Evolutionary conservation across 129 eudicot species (phyloP), one percentile per base, ranked within the genome.

Genomic region (Scalesia atractyloides): DNA sequence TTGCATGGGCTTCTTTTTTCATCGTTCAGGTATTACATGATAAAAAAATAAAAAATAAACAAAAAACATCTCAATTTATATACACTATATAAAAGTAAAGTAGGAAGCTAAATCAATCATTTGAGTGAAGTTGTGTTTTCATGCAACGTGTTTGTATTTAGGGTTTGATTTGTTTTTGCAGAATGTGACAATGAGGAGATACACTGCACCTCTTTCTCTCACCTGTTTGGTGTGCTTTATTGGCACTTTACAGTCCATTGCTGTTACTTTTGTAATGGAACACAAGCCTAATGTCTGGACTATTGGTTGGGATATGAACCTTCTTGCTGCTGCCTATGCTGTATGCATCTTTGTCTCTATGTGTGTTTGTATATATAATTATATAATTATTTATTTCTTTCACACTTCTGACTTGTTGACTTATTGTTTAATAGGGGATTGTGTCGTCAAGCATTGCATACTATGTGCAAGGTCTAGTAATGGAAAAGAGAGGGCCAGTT

Each of bases 241-340:
- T 84, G 98, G 98, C 5, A 94, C 98, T 53, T 78, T 94, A 43
- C 98, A 94, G 82, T 90, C 98, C 24, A 88, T 90, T 71, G 97
- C 81, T 57, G 97, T 94, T 41, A 94, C 98, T 62, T 86, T 94
- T 79, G 97, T 86, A 44, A 90, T 86, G 97, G 98, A 94, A 60
- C 98, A 90, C 79, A 88, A 68, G 59, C 82, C 98, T 20, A 59
- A 47, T 79, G 97, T 80, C 60, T 94, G 97, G 98, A 49, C 70
- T 58, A 94, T 94, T 81, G 97, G 98, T 34, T 90, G 83, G 80
- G 98, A 94, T 82, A 90, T 90, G 96, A 94, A 94, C 81, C 89
- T 94, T 46, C 85, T 94, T 22, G 97, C 98, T 71, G 98, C 98
- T 79, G 98, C 98, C 82, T 94, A 94, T 84, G 98, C 98, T 69